Percentiles rank a stretch among this genome's conserved stretches.
phyloP scores from a whole-genome alignment of 805 yeast species.

The Kazachstania psychrophila region DNA sequence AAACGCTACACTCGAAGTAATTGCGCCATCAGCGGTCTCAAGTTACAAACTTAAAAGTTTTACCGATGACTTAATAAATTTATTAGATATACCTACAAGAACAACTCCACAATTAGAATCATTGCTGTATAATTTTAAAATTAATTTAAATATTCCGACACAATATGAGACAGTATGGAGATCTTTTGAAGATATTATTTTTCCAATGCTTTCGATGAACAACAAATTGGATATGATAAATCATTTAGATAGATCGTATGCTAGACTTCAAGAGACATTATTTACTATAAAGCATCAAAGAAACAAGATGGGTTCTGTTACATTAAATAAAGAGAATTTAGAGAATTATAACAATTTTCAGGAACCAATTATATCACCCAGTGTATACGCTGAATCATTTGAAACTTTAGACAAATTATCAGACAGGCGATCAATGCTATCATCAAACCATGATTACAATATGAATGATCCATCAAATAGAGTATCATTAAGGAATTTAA shows the following conservation, averaged over 20 bases:
- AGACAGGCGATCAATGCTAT: slow-evolving; percentile 31
- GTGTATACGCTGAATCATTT: slow-evolving; percentile 32
- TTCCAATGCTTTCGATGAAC: slow-evolving; percentile 11
- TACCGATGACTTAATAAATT: slow-evolving; percentile 12
- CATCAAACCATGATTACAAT: slow-evolving; percentile 16
- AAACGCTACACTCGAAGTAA: slow-evolving; percentile 15
- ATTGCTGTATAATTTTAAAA: slow-evolving; percentile 13
- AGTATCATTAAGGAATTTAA: slow-evolving; percentile 14
- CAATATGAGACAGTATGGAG: slow-evolving; percentile 18
- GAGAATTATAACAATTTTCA: slow-evolving; percentile 5
- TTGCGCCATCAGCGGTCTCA: slow-evolving; percentile 21
- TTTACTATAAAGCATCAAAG: slow-evolving; percentile 7
- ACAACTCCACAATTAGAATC: slow-evolving; percentile 15
- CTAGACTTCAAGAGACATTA: slow-evolving; percentile 10
- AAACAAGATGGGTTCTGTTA: not conserved
- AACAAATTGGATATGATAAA: slow-evolving; percentile 14
- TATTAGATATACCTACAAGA: slow-evolving; percentile 13
- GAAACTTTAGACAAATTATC: slow-evolving; percentile 33
- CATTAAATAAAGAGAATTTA: slow-evolving; percentile 4
- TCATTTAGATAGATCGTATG: slow-evolving; percentile 16
- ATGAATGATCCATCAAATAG: slow-evolving; percentile 5
- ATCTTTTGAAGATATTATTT: slow-evolving; percentile 13
- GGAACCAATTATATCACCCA: slow-evolving; percentile 7
- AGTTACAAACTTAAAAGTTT: slow-evolving; percentile 11
- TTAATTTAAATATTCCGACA: slow-evolving; percentile 9